Percentiles rank a stretch among this genome's conserved stretches.
Conservation (phyloP, 208 protist species). For the Leptomonas pyrrhocoris region DNA sequence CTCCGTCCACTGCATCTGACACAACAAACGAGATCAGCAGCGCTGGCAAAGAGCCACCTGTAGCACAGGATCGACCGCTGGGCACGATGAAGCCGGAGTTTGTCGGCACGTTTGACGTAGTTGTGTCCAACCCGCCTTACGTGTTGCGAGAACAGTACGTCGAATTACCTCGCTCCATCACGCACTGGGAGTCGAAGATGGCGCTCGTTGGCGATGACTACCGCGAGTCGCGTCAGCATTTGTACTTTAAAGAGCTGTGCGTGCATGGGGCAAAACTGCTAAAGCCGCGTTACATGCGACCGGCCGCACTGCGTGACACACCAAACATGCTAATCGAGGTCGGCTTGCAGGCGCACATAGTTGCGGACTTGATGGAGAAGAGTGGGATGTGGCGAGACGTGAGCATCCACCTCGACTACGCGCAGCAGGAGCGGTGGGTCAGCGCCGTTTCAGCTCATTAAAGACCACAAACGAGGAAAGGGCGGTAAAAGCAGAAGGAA, state of each 20-base stretch:
- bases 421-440: constrained; percentile 79
- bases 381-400: constrained; percentile 61
- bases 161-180: constrained; percentile 57
- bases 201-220: constrained; percentile 83
- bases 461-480: not conserved
- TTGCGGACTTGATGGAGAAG: constrained; percentile 82
- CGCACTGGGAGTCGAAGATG: constrained; percentile 79
- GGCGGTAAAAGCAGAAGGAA: too few species aligned
- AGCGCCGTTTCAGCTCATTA: constrained; percentile 63
- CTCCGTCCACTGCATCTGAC: not conserved
- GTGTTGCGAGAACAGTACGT: constrained; percentile 82
- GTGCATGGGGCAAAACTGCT: constrained; percentile 63
- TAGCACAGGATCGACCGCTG: constrained; percentile 10
- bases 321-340: constrained; percentile 84
- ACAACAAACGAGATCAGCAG: not conserved
- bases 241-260: constrained; percentile 89
- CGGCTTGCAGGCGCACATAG: constrained; percentile 71
- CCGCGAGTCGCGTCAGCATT: constrained; percentile 67
- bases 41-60: not conserved
- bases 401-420: constrained; percentile 76
- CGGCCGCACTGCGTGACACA: constrained; percentile 32
- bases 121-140: constrained; percentile 91
- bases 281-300: constrained; percentile 48
- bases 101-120: constrained; percentile 66
- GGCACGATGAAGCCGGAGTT: constrained; percentile 15